phyloP scores from a whole-genome alignment of 2,329 filamentous ascomycete genomes.

The Cercospora sesami region DNA sequence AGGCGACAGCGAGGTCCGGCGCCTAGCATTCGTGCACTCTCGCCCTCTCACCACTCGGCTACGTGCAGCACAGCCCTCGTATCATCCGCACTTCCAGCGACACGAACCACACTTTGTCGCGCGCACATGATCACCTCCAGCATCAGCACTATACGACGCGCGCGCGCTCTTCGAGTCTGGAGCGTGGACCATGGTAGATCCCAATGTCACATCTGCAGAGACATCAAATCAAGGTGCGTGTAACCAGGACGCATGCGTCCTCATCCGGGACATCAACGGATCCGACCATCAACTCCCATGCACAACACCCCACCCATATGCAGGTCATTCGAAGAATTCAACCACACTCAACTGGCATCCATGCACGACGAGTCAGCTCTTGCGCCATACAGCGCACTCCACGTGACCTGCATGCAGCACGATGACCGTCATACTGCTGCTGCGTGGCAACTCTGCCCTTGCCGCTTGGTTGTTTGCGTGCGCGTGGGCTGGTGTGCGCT shows the following conservation, averaged over 20 bases:
- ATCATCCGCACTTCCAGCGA: background rate
- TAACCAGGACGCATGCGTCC: background rate
- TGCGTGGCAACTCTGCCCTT: slow-evolving; percentile 1
- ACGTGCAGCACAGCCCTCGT: background rate
- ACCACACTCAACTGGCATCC: background rate
- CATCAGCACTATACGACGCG: background rate
- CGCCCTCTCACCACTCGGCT: background rate
- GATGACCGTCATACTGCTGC: slow-evolving; percentile 3
- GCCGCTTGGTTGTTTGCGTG: background rate
- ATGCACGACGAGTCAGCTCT: slow-evolving; percentile 11
- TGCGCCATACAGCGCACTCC: slow-evolving; percentile 1
- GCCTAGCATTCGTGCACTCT: background rate
- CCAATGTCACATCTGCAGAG: background rate
- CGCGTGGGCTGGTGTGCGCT: background rate
- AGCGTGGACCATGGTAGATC: background rate
- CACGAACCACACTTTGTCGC: background rate
- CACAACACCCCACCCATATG: background rate
- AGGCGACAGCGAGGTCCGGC: background rate
- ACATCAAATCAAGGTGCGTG: background rate
- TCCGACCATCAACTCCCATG: background rate
- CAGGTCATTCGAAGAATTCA: background rate
- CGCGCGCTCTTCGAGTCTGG: background rate
- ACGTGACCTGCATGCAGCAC: slow-evolving; percentile 7
- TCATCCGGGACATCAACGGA: background rate
- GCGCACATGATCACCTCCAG: background rate